Evolutionary conservation across 129 eudicot species (phyloP).

Genomic region (Centrapalus pauciflorus): DNA sequence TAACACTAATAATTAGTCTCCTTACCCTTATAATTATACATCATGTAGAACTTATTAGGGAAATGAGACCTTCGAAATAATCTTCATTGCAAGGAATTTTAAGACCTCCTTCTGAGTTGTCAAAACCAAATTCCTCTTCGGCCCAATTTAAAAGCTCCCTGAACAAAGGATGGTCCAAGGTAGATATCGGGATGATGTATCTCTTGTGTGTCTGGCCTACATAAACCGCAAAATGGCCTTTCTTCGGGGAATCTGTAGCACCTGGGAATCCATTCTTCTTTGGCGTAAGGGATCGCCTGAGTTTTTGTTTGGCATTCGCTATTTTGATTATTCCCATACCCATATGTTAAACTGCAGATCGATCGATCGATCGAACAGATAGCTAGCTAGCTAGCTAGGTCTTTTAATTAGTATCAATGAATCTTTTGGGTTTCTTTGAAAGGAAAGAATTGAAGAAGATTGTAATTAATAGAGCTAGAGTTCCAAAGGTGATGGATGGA

Average conservation of each 20-base stretch:
- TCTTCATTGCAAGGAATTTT: constrained; percentile 53
- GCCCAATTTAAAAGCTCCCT: constrained; percentile 51
- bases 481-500: constrained; percentile 16
- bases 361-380: too few relatives aligned
- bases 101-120: constrained; percentile 48
- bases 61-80: constrained; percentile 43
- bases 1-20: background rate
- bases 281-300: constrained; percentile 43
- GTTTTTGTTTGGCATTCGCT: constrained; percentile 54
- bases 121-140: constrained; percentile 57
- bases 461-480: constrained; percentile 10
- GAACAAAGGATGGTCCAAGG: constrained; percentile 52
- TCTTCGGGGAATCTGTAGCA: constrained; percentile 30
- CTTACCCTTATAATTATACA: constrained; percentile 8
- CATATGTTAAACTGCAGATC: constrained; percentile 21
- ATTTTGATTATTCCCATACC: constrained; percentile 35
- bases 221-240: constrained; percentile 54
- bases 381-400: too few relatives aligned
- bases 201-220: constrained; percentile 42
- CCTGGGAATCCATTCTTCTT: constrained; percentile 28
- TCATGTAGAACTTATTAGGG: constrained; percentile 32
- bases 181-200: constrained; percentile 46
- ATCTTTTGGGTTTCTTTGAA: constrained; percentile 15
- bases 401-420: background rate
- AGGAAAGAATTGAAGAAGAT: constrained; percentile 14